Evolutionary conservation across 225 moss, liverwort and hornwort species (phyloP), one percentile per base, ranked within the genome.

Genomic region (Ulota crispa): DNA sequence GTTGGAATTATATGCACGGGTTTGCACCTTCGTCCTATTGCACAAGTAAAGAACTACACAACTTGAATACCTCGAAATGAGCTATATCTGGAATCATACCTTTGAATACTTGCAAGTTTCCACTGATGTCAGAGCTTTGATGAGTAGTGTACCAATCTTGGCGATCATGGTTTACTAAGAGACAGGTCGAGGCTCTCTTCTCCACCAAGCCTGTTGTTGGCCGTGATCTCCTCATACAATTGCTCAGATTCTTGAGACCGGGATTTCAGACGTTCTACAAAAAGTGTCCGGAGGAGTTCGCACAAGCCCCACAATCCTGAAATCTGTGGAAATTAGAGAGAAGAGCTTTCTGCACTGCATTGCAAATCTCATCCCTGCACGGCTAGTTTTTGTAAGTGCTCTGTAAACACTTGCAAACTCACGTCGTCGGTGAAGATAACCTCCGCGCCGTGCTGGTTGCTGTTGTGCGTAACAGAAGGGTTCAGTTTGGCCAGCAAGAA

Each of bases 341-440:
- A 76, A 61, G 20, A 50, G 24, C 21, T 77, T 32, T 24, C 64
- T 14, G 78, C 57, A 77, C 53, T 53, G 63, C 62, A 63, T 6
- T 52, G 56, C 21, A 56, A 65, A 47, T 66, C 56, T 93, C 79
- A 93, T 79, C 91, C 84, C 85, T 97, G 95, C 83, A 97, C 97
- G 71, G 97, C 97, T 82, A 97, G 70, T 84, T 93, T 89, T 83
- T 97, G 97, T 87, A 97, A 85, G 84, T 97, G 97, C n/a, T 97
- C 97, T 3, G 92, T 88, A 82, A 97, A 97, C 14, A 97, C 97
- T 84, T 97, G 92, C 83, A 97, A 92, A 77, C 94, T 97, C 36
- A 97, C 97, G 86, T 97, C 97, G 67, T 97, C 97, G 41, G 97
- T 97, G 82, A 97, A 97, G 79, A 97, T 97, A 2, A 95, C 86